Percentiles rank a stretch among this genome's conserved stretches.
Evolutionary conservation across 768 basidiomycete species (phyloP).

Genomic region (Kwoniella europaea): DNA sequence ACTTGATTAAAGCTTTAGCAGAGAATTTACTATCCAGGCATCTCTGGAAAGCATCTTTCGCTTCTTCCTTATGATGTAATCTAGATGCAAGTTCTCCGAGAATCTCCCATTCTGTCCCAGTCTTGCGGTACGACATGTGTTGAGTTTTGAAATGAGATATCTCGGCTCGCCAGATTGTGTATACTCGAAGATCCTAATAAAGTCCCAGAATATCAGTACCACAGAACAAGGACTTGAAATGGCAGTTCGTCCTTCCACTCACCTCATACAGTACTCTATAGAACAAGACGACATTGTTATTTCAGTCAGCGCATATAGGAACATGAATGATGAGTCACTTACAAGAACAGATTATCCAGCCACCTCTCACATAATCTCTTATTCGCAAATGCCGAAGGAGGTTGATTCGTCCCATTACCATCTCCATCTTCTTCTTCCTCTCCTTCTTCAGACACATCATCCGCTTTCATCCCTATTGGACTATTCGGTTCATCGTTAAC

Average conservation of each 20-base stretch:
- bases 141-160: conserved; percentile 99
- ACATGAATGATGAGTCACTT: conserved; percentile 13
- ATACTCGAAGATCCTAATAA: conserved; percentile 84
- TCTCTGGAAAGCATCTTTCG: conserved; percentile 95
- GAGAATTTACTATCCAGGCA: conserved; percentile 89
- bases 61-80: conserved; percentile 97
- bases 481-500: conserved; percentile 30
- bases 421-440: conserved; percentile 48
- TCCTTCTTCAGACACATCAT: conserved; percentile 31
- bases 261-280: conserved; percentile 95
- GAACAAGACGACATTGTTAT: too few species aligned
- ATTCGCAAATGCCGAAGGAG: conserved; percentile 82
- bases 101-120: conserved; percentile 97
- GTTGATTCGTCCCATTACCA: conserved; percentile 52
- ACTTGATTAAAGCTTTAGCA: conserved; percentile 87
- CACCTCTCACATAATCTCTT: conserved; percentile 96
- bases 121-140: conserved; percentile 96
- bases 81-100: conserved; percentile 90
- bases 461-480: conserved; percentile 31
- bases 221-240: not conserved
- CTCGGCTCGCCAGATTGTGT: conserved; percentile 98
- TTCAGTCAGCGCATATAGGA: not conserved
- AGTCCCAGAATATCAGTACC: conserved; percentile 33
- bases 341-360: conserved; percentile 79
- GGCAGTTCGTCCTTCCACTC: not conserved